Conservation (phyloP, 2,329 filamentous ascomycete species). For the Penicillium expansum region DNA sequence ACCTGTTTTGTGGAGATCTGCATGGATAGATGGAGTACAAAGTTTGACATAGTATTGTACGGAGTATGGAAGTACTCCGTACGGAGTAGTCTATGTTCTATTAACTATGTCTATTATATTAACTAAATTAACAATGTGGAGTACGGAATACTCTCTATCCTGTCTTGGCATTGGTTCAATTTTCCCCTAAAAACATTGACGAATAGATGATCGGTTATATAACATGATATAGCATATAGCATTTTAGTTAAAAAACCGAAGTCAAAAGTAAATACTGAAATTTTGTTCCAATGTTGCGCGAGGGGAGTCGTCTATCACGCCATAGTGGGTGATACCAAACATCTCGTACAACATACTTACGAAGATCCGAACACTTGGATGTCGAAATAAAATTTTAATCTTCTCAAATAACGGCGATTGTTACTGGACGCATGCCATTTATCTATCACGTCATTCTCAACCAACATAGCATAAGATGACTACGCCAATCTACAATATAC, state of each 20-base stretch:
- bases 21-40: neutral
- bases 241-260: no score
- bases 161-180: neutral
- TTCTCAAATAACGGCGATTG: no score
- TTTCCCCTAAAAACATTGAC: neutral
- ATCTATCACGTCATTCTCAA: constrained; percentile 9
- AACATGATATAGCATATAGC: no score
- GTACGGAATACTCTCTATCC: neutral
- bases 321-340: neutral
- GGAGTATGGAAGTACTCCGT: neutral
- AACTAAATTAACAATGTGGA: neutral
- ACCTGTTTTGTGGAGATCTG: neutral
- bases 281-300: no score
- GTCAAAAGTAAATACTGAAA: no score
- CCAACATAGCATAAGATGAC: neutral
- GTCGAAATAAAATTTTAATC: no score
- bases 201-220: no score
- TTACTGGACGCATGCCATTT: no score
- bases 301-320: neutral
- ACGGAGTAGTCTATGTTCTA: neutral
- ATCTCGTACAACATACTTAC: no score
- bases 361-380: no score
- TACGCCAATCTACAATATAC: neutral
- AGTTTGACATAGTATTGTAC: neutral
- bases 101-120: neutral